phyloP scores from a whole-genome alignment of 371 early-diverging fungal genomes.

The Neoconidiobolus thromboides region DNA sequence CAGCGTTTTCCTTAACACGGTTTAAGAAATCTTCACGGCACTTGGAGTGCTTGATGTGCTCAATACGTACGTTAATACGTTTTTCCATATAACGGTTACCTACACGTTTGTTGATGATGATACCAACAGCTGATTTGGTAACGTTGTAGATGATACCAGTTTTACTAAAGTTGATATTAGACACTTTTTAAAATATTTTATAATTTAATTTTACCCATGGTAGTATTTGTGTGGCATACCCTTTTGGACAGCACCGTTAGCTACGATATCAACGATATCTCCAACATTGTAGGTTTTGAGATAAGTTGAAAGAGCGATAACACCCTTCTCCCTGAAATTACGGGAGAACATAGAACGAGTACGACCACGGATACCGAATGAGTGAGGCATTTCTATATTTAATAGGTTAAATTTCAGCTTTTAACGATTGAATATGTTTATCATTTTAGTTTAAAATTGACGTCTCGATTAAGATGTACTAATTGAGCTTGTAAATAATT shows the following conservation, averaged over 20 bases:
- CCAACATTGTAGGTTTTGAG: slow-evolving; percentile 95
- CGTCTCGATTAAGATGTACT: too few relatives aligned
- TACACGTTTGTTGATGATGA: slow-evolving; percentile 95
- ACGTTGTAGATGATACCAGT: slow-evolving; percentile 98
- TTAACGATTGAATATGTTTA: too few relatives aligned
- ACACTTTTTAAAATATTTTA: neutral
- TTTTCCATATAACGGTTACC: slow-evolving; percentile 97
- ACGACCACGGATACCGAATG: slow-evolving; percentile 91
- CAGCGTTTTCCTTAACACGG: slow-evolving; percentile 89
- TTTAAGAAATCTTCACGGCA: slow-evolving; percentile 97
- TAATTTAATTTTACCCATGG: slow-evolving; percentile 62
- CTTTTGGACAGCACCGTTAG: slow-evolving; percentile 95
- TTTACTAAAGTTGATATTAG: slow-evolving; percentile 29
- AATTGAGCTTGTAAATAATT: too few relatives aligned
- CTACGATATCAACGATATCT: slow-evolving; percentile 97
- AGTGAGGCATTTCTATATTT: slow-evolving; percentile 64
- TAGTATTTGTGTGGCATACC: slow-evolving; percentile 99
- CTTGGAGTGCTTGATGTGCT: slow-evolving; percentile 99
- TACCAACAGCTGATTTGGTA: slow-evolving; percentile 95
- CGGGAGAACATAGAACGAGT: slow-evolving; percentile 97
- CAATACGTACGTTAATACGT: slow-evolving; percentile 95
- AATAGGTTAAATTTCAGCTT: neutral
- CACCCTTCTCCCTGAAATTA: slow-evolving; percentile 88
- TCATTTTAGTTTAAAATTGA: too few relatives aligned
- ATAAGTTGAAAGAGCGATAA: slow-evolving; percentile 89